Evolutionary conservation across 2,329 filamentous ascomycete species (phyloP).

Genomic region (Penicillium thymicola): DNA sequence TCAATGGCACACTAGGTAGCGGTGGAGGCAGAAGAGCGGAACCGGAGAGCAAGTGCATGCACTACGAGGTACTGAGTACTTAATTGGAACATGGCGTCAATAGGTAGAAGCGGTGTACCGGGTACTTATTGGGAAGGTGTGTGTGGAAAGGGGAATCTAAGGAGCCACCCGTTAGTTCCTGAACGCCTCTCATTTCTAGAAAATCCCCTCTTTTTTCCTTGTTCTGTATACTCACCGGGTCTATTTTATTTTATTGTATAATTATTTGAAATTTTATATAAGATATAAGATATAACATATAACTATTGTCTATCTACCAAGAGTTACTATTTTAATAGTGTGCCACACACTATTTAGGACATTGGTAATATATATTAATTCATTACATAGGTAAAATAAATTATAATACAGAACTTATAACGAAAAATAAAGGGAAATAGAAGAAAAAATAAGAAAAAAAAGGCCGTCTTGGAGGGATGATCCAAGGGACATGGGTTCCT

Average conservation of each 20-base stretch:
- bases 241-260: not conserved
- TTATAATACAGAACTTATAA: not conserved
- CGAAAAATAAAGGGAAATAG: not conserved
- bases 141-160: constrained; percentile 8
- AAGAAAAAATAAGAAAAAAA: not conserved
- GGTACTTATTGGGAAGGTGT: not conserved
- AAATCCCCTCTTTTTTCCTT: not conserved
- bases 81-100: not conserved
- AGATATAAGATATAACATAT: not conserved
- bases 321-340: not conserved
- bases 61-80: constrained; percentile 4
- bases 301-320: not conserved
- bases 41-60: not conserved
- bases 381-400: not conserved
- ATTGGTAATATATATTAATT: not conserved
- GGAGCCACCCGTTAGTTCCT: constrained; percentile 13
- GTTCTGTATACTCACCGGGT: not conserved
- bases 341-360: not conserved
- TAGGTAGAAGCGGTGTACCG: constrained; percentile 4
- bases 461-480: constrained; percentile 7
- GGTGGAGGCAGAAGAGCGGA: constrained; percentile 6
- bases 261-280: not conserved
- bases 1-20: constrained; percentile 2
- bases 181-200: constrained; percentile 6
- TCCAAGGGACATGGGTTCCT: constrained; percentile 19